Conservation (phyloP, 495 filamentous ascomycete species). For the Tuber borchii region DNA sequence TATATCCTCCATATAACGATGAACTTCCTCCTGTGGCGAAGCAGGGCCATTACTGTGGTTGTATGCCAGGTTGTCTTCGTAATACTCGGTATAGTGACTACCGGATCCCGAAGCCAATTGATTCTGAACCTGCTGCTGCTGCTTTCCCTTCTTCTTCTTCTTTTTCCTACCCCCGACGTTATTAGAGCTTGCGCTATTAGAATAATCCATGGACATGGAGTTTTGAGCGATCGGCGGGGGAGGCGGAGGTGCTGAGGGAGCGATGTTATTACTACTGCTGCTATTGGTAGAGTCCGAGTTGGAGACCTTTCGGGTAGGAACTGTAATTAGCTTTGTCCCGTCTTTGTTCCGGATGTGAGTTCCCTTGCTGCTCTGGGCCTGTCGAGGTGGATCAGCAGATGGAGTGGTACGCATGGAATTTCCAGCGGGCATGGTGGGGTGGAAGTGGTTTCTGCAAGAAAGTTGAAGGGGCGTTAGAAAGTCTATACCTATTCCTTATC, state of each 20-base stretch:
- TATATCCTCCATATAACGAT: slow-evolving; percentile 38
- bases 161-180: slow-evolving; percentile 40
- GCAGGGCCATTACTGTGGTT: slow-evolving; percentile 28
- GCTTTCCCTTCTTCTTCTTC: slow-evolving; percentile 43
- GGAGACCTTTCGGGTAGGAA: slow-evolving; percentile 52
- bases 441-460: slow-evolving; percentile 20
- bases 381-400: slow-evolving; percentile 39
- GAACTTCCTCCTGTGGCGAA: slow-evolving; percentile 19
- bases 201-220: slow-evolving; percentile 40
- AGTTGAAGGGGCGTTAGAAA: slow-evolving; percentile 4
- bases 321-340: slow-evolving; percentile 61
- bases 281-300: slow-evolving; percentile 47
- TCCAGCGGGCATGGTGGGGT: slow-evolving; percentile 42
- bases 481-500: slow-evolving; percentile 2
- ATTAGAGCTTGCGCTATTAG: slow-evolving; percentile 39
- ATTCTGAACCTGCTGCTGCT: slow-evolving; percentile 19
- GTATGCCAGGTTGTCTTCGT: slow-evolving; percentile 12
- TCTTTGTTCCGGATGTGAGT: slow-evolving; percentile 53
- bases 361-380: slow-evolving; percentile 44
- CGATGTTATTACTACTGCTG: slow-evolving; percentile 24
- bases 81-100: slow-evolving; percentile 24
- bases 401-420: slow-evolving; percentile 36
- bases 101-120: neutral
- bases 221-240: slow-evolving; percentile 32
- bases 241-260: slow-evolving; percentile 28